phyloP scores from a whole-genome alignment of 257 asterid genomes.

The Fraxinus quadrangulata region DNA sequence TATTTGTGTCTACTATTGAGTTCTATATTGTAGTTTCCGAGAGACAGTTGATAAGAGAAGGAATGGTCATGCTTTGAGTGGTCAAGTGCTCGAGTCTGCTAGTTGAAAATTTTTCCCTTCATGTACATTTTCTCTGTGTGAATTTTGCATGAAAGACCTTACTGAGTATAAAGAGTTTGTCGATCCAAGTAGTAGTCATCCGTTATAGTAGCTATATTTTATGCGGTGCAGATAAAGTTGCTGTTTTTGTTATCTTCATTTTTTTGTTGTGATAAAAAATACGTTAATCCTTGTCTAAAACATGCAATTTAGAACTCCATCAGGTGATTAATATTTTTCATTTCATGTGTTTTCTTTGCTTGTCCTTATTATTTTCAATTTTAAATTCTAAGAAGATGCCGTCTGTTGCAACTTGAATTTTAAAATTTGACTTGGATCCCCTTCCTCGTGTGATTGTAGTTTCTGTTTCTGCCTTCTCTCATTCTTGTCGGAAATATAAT shows the following conservation, averaged over 20 bases:
- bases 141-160: not conserved
- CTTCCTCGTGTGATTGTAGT: not conserved
- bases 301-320: not conserved
- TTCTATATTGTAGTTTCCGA: not conserved
- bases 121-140: not conserved
- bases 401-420: constrained; percentile 8
- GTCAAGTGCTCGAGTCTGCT: not conserved
- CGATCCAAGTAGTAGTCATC: not conserved
- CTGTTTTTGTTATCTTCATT: not conserved
- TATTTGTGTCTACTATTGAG: not conserved
- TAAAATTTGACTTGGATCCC: not conserved
- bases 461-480: not conserved
- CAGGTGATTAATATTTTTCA: not conserved
- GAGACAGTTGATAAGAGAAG: constrained; percentile 6
- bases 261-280: not conserved
- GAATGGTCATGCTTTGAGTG: not conserved
- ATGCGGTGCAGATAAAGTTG: not conserved
- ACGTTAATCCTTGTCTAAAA: not conserved
- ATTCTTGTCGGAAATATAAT: not conserved
- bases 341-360: constrained; percentile 10
- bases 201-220: not conserved
- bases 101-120: not conserved
- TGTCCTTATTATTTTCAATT: constrained; percentile 8
- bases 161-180: not conserved
- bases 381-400: constrained; percentile 19